These are phyloP conservation scores for Guyanaporus albipodus DNA, from an alignment of 768 basidiomycete genomes.

Conservation along the genomic window DNA sequence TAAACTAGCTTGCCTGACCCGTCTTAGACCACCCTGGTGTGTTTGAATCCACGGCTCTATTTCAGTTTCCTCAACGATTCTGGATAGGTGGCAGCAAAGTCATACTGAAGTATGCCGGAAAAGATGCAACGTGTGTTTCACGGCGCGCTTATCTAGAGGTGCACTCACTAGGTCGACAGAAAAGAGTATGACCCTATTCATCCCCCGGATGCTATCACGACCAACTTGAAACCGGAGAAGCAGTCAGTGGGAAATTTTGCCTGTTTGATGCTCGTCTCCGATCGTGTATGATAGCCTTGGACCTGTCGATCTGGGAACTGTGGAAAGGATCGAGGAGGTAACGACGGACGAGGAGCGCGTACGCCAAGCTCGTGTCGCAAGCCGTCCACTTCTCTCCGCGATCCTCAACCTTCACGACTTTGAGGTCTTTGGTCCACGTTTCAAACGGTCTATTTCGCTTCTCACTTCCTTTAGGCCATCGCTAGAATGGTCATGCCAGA, in stretches of 20 bases:
- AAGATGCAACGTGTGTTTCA: constrained; percentile 75
- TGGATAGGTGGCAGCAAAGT: constrained; percentile 71
- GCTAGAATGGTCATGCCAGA: constrained; percentile 77
- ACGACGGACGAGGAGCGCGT: constrained; percentile 70
- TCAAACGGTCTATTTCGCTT: not conserved
- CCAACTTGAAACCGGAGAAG: constrained; percentile 78
- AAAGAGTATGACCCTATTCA: constrained; percentile 88
- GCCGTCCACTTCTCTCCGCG: constrained; percentile 69
- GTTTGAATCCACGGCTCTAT: constrained; percentile 3
- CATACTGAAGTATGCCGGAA: constrained; percentile 84
- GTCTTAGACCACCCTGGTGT: constrained; percentile 59
- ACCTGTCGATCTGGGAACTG: constrained; percentile 62
- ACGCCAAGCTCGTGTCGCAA: constrained; percentile 55
- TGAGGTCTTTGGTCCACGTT: constrained; percentile 49
- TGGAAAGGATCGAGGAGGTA: constrained; percentile 56
- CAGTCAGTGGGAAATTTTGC: constrained; percentile 45
- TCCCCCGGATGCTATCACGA: constrained; percentile 75
- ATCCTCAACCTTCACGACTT: constrained; percentile 93
- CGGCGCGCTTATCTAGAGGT: not conserved
- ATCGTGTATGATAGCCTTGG: constrained; percentile 51
- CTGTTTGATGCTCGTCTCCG: not conserved
- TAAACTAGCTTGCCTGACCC: not conserved
- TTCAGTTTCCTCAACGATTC: not conserved
- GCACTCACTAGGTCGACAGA: constrained; percentile 31
- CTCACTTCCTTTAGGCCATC: constrained; percentile 53